These are phyloP conservation scores for Jamesozyma rosinii DNA, from an alignment of 805 yeast genomes.

Conservation along the genomic window DNA sequence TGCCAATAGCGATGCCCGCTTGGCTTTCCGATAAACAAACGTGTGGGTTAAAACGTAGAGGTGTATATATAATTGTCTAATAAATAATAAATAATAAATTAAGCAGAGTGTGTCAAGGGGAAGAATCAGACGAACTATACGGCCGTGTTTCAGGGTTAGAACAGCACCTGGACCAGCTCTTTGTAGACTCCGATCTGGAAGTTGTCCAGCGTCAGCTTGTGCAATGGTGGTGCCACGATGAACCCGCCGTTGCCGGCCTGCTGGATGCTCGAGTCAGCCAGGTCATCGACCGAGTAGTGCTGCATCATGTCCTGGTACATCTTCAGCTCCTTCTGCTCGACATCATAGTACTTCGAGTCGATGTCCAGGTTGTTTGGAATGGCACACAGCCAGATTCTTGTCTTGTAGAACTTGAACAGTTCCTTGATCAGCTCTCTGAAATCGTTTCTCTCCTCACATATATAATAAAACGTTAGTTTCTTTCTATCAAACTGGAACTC, in stretches of 20 bases:
- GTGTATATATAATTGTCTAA: too few relatives aligned
- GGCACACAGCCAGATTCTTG: slow-evolving; percentile 79
- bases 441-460: slow-evolving; percentile 57
- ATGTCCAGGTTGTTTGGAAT: slow-evolving; percentile 35
- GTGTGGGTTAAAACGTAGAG: too few relatives aligned
- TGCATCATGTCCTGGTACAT: slow-evolving; percentile 31
- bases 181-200: slow-evolving; percentile 32
- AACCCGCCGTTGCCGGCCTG: slow-evolving; percentile 5
- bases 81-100: too few relatives aligned
- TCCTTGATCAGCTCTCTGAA: slow-evolving; percentile 67
- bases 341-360: slow-evolving; percentile 25
- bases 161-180: slow-evolving; percentile 27
- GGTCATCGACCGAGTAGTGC: slow-evolving; percentile 22
- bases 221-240: slow-evolving; percentile 23
- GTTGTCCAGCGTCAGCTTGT: slow-evolving; percentile 27
- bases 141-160: too few relatives aligned
- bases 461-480: slow-evolving; percentile 65
- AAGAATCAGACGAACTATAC: too few relatives aligned
- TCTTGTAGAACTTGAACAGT: slow-evolving; percentile 64
- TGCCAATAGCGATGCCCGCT: too few relatives aligned
- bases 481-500: slow-evolving; percentile 79
- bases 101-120: too few relatives aligned
- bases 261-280: slow-evolving; percentile 14
- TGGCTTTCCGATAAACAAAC: too few relatives aligned
- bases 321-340: slow-evolving; percentile 24